Percentiles rank a stretch among this genome's conserved stretches.
Conservation (phyloP, 495 filamentous ascomycete species). For the Penicillium cinerascens region DNA sequence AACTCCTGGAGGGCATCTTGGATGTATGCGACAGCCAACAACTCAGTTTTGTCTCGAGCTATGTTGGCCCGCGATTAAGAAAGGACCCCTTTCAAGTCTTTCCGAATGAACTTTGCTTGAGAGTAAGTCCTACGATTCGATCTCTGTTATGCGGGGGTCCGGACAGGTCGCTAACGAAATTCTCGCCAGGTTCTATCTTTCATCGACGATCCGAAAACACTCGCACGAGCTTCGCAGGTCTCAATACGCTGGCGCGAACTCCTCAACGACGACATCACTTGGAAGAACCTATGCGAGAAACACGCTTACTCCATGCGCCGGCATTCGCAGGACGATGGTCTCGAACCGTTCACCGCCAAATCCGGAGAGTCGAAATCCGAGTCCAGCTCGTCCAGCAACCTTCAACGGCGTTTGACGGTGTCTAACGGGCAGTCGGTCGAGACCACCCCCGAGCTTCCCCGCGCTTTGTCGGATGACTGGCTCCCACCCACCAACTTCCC, state of each 20-base stretch:
- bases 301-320: conserved; percentile 72
- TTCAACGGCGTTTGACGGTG: conserved; percentile 27
- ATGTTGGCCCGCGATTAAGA: conserved; percentile 86
- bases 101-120: conserved; percentile 86
- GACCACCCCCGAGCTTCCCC: conserved; percentile 27
- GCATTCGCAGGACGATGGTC: conserved; percentile 45
- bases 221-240: conserved; percentile 89
- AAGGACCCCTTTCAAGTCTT: conserved; percentile 91
- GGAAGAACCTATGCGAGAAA: conserved; percentile 94
- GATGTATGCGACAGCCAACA: conserved; percentile 92
- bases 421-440: conserved; percentile 27
- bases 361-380: conserved; percentile 17
- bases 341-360: conserved; percentile 36
- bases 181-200: conserved; percentile 74
- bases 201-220: conserved; percentile 89
- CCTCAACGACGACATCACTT: conserved; percentile 92
- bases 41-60: conserved; percentile 90
- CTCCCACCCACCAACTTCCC: conserved; percentile 28
- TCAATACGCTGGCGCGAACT: conserved; percentile 90
- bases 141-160: background rate
- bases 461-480: conserved; percentile 37
- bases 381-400: conserved; percentile 18
- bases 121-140: conserved; percentile 50
- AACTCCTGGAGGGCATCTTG: conserved; percentile 75
- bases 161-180: conserved; percentile 7